Conservation (phyloP, 2,329 filamentous ascomycete species). For the Mycosphaerella arachidis region DNA sequence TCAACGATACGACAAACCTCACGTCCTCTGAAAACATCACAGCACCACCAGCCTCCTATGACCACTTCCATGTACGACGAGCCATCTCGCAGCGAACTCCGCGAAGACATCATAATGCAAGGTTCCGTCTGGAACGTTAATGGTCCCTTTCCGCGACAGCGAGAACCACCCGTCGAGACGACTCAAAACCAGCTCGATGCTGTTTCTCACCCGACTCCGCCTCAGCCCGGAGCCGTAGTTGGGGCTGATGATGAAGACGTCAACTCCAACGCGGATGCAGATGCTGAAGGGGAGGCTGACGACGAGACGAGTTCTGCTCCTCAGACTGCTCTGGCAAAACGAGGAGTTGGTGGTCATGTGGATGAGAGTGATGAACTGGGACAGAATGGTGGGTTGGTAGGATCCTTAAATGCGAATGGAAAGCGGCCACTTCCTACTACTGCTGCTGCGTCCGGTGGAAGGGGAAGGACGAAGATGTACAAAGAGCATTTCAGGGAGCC, state of each 20-base stretch:
- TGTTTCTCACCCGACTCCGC: conserved; percentile 28
- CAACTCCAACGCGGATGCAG: conserved; percentile 2
- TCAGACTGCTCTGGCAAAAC: conserved; percentile 11
- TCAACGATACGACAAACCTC: conserved; percentile 22
- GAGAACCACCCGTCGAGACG: neutral
- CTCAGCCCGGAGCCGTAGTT: conserved; percentile 26
- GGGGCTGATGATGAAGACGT: conserved; percentile 20
- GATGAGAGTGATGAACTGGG: neutral
- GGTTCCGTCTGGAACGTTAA: conserved; percentile 24
- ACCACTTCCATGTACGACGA: conserved; percentile 7
- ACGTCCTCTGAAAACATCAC: conserved; percentile 12
- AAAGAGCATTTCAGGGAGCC: neutral
- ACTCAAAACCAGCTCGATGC: conserved; percentile 4
- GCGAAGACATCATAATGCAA: conserved; percentile 27
- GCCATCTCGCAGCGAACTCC: conserved; percentile 1
- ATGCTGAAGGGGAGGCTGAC: neutral
- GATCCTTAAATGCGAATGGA: conserved; percentile 20
- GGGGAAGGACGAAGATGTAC: conserved; percentile 3
- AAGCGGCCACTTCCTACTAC: conserved; percentile 17
- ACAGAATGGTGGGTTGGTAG: neutral
- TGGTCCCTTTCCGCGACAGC: conserved; percentile 22
- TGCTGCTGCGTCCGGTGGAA: conserved; percentile 41
- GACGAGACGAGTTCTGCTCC: neutral
- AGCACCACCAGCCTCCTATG: neutral
- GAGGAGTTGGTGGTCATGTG: neutral